Base-by-base conservation (phyloP, 2,329 filamentous ascomycete genomes). In the Anthostomella pinea region DNA sequence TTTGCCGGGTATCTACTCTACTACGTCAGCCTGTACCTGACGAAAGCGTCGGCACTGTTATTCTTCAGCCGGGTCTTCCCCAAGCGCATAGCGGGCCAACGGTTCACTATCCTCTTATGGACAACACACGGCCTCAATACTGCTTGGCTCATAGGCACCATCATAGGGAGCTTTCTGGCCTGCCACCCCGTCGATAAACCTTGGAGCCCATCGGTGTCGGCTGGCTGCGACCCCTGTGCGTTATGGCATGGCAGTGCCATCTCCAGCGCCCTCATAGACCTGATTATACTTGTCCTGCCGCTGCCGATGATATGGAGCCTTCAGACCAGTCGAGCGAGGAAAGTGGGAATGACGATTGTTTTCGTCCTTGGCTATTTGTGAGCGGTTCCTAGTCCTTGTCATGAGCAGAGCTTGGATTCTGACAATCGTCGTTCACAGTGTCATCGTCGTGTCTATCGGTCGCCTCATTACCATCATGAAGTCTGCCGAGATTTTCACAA, bases 401-500 rank as follows among this genome's bases (percentile, higher is more conserved):
- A n/a, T n/a, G n/a, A n/a, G n/a, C n/a, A n/a, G n/a, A n/a, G n/a
- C n/a, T n/a, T n/a, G n/a, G n/a, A n/a, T n/a, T n/a, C n/a, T n/a
- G n/a, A n/a, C n/a, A n/a, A n/a, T n/a, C n/a, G n/a, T n/a, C n/a
- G n/a, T n/a, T n/a, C n/a, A n/a, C n/a, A 47, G 44, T 27, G 35
- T 40, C 15, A 32, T 47, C n/a, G 14, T 45, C 16, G 41, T 45
- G 11, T 47, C 41, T 2, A 17, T 47, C 10, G 44, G 44, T 11
- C 41, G 44, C 4, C 19, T 45, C 13, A 34, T 45, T 18, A 45
- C 40, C 6, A 33, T 41, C 11, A 9, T 47, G 10, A 34, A 22
- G 20, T 23, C 36, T 14, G 30, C 10, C 10, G 22, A 40, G 1
- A 40, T 33, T 13, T 29, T 49, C 7, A 13, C 33, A 8, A 16